Percentiles rank a stretch among this genome's conserved stretches.
Conservation (phyloP, 129 eudicot species). For the Saposhnikovia divaricata region DNA sequence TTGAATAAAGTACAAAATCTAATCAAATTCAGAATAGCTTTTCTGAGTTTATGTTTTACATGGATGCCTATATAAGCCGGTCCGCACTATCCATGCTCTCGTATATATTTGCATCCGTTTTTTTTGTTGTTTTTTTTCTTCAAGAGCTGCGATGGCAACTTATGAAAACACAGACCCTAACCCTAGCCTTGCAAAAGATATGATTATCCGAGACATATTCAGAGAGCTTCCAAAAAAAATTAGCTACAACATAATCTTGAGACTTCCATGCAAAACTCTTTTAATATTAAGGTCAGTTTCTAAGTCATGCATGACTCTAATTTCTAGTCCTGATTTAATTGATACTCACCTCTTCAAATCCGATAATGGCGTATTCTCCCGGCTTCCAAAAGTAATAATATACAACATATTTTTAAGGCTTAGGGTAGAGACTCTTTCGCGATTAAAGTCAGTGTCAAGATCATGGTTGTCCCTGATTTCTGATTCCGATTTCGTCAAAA, state of each 20-base stretch:
- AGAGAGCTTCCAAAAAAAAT: neutral
- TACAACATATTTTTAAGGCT: slow-evolving; percentile 11
- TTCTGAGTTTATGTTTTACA: no score
- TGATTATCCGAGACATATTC: neutral
- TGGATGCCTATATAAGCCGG: no score
- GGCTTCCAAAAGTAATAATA: neutral
- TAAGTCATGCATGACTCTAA: neutral
- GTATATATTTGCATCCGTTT: no score
- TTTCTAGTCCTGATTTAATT: neutral
- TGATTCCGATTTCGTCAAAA: neutral
- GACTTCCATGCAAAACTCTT: neutral
- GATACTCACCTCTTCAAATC: neutral
- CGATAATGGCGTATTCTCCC: neutral
- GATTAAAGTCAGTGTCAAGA: slow-evolving; percentile 45
- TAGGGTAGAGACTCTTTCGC: slow-evolving; percentile 40
- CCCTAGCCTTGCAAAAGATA: neutral
- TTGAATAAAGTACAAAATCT: no score
- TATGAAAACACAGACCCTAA: no score
- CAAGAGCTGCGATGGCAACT: no score
- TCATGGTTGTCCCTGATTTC: slow-evolving; percentile 43
- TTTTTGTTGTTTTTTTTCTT: no score
- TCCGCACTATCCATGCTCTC: no score
- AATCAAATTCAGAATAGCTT: no score
- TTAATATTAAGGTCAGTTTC: neutral
- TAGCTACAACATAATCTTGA: neutral